Evolutionary conservation across 139 green algal genomes (phyloP).

Genomic region (Parachlorella kessleri): DNA sequence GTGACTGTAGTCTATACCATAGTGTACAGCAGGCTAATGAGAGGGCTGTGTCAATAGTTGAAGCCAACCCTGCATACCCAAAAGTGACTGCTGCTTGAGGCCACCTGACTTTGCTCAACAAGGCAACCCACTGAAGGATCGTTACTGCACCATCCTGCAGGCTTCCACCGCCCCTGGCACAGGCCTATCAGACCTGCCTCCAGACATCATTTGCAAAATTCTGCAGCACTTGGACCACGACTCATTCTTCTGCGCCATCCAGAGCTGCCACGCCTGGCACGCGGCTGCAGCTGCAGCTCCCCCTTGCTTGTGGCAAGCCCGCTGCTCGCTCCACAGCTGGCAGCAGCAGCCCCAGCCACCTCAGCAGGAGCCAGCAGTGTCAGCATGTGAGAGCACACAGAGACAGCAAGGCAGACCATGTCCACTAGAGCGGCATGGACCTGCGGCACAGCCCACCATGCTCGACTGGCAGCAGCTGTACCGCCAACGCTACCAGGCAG

Average conservation of each 20-base stretch:
- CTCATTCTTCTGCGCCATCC: constrained; percentile 10
- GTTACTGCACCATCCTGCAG: background rate
- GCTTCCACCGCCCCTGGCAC: background rate
- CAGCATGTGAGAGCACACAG: background rate
- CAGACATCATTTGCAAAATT: background rate
- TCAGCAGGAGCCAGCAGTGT: background rate
- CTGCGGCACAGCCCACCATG: too few relatives aligned
- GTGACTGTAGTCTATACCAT: too few relatives aligned
- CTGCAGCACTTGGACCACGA: constrained; percentile 11
- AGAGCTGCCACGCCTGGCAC: constrained; percentile 1
- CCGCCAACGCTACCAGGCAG: background rate
- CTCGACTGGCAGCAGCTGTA: constrained; percentile 11
- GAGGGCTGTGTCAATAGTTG: too few relatives aligned
- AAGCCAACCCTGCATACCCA: too few relatives aligned
- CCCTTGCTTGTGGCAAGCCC: constrained; percentile 4
- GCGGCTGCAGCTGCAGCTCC: background rate
- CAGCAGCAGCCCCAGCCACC: background rate
- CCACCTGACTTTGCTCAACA: too few relatives aligned
- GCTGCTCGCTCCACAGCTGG: background rate
- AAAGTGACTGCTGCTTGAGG: too few relatives aligned
- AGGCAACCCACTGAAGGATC: too few relatives aligned
- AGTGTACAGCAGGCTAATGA: too few relatives aligned
- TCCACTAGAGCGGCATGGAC: background rate
- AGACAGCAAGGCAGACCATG: background rate
- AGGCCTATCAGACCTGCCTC: background rate